Conservation (phyloP, 2,329 filamentous ascomycete genomes). For the Macrophomina tecta region DNA sequence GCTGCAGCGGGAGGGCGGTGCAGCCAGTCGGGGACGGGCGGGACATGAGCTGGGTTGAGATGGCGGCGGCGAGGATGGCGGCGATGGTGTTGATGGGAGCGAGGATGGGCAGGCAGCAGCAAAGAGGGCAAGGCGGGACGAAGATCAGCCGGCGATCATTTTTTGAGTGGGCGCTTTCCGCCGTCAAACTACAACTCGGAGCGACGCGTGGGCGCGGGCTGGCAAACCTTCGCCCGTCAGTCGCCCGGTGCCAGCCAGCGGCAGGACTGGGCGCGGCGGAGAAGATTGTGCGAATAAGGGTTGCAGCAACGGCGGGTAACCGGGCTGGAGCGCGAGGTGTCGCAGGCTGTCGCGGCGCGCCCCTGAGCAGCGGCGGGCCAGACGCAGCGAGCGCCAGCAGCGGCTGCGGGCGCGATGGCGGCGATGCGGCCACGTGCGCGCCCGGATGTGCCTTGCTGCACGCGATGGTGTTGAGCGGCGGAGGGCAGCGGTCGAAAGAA, state of each 20-base stretch:
- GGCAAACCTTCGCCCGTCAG: constrained; percentile 2
- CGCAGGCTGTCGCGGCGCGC: background rate
- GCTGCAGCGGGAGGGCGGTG: background rate
- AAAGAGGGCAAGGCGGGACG: constrained; percentile 11
- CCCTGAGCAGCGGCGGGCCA: background rate
- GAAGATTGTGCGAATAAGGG: background rate
- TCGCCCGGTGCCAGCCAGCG: background rate
- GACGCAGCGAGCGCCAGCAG: background rate
- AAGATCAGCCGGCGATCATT: constrained; percentile 15
- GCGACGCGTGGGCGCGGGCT: constrained; percentile 9
- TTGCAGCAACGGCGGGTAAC: background rate
- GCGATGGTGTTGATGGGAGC: background rate
- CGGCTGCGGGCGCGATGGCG: background rate
- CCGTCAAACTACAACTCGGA: constrained; percentile 9
- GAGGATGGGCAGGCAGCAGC: background rate
- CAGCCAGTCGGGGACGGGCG: background rate
- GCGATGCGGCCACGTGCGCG: background rate
- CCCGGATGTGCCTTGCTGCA: background rate
- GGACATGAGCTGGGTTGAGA: background rate
- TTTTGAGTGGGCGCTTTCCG: background rate
- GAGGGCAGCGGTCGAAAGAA: background rate
- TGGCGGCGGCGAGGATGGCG: background rate
- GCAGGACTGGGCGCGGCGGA: background rate
- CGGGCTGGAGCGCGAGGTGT: background rate
- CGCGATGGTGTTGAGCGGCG: background rate